These are phyloP conservation scores for Cornus controversa DNA, from an alignment of 148 eudicot genomes.

Conservation along the genomic window DNA sequence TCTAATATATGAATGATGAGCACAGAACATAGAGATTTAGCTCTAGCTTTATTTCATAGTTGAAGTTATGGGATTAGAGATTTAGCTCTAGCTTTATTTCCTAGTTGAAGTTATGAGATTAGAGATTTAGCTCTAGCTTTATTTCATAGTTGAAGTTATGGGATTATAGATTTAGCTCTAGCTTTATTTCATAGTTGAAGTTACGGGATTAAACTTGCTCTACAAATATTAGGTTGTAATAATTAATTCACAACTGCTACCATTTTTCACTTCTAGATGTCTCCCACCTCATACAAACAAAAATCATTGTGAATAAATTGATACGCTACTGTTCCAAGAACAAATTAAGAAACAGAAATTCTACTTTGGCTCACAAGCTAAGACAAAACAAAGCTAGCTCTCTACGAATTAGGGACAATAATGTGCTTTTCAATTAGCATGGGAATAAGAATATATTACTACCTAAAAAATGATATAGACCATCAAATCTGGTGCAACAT, in stretches of 20 bases:
- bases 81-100: background rate
- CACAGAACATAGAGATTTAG: background rate
- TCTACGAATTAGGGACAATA: background rate
- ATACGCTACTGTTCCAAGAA: background rate
- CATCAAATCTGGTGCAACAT: conserved; percentile 11
- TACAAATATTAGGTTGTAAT: no score
- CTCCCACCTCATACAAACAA: no score
- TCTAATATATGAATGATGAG: conserved; percentile 3
- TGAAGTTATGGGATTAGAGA: background rate
- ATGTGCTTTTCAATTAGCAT: conserved; percentile 9
- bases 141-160: background rate
- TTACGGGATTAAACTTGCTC: no score
- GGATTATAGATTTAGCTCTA: background rate
- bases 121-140: background rate
- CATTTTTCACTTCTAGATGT: background rate
- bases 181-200: background rate
- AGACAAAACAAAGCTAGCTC: background rate
- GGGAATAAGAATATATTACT: conserved; percentile 23
- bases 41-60: background rate
- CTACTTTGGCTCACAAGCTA: background rate
- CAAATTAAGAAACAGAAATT: background rate
- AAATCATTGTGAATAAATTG: background rate
- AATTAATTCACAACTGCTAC: no score
- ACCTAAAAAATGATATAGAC: conserved; percentile 3
- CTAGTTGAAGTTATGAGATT: background rate